phyloP scores from a whole-genome alignment of 768 basidiomycete genomes.

The Cyclocybe aegerita region DNA sequence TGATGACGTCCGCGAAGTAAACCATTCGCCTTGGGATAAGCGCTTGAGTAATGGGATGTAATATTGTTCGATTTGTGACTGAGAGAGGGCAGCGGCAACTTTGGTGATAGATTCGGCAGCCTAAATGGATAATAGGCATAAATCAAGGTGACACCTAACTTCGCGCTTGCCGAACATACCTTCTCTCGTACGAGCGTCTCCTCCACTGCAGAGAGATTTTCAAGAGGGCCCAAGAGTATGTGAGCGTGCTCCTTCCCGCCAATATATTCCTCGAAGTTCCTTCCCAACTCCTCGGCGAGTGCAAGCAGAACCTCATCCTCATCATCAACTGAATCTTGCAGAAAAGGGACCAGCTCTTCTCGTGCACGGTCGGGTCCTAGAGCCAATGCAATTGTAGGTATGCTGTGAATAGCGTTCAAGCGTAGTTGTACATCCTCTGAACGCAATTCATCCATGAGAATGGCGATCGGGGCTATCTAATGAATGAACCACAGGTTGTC shows the following conservation, averaged over 20 bases:
- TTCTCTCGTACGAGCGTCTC: conserved; percentile 98
- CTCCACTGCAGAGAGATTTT: conserved; percentile 94
- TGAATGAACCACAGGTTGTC: conserved; percentile 14
- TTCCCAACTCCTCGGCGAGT: conserved; percentile 91
- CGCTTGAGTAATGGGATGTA: conserved; percentile 91
- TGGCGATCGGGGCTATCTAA: conserved; percentile 90
- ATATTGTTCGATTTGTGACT: conserved; percentile 80
- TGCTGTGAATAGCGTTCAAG: conserved; percentile 94
- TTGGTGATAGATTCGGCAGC: conserved; percentile 96
- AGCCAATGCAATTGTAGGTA: conserved; percentile 97
- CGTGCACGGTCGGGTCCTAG: conserved; percentile 93
- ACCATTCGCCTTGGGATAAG: conserved; percentile 95
- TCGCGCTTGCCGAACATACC: conserved; percentile 58
- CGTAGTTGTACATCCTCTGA: conserved; percentile 97
- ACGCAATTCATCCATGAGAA: conserved; percentile 96
- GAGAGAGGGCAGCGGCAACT: conserved; percentile 74
- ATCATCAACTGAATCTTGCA: no score
- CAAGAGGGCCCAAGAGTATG: conserved; percentile 85
- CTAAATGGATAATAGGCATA: conserved; percentile 38
- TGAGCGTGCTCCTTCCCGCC: conserved; percentile 89
- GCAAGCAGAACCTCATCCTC: conserved; percentile 98
- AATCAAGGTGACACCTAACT: no score
- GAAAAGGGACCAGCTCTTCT: conserved; percentile 91
- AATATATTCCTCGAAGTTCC: conserved; percentile 90
- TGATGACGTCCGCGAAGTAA: conserved; percentile 95